These are phyloP conservation scores for Gryganskiella cystojenkinii DNA, from an alignment of 192 early-diverging fungal species.

Conservation along the genomic window DNA sequence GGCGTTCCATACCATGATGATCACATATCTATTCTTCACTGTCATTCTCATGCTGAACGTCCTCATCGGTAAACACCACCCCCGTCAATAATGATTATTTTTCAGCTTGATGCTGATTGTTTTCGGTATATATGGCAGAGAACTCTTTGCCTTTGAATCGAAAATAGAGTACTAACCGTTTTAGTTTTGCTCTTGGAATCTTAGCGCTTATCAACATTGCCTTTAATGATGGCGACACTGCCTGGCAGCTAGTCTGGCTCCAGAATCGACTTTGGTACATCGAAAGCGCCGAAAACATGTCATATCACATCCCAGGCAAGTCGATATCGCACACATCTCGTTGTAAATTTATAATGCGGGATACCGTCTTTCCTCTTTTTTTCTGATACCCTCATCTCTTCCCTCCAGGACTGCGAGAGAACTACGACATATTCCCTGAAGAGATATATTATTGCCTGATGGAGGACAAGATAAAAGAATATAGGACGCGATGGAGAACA, in stretches of 20 bases:
- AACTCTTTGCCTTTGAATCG: no score
- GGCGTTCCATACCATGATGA: constrained; percentile 24
- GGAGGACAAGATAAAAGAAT: not conserved
- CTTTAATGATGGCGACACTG: constrained; percentile 3
- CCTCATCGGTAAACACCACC: constrained; percentile 39
- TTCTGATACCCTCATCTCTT: no score
- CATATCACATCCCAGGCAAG: constrained; percentile 10
- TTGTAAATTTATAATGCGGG: no score
- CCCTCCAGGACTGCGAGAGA: constrained; percentile 3
- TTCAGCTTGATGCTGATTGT: no score
- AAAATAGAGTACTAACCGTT: no score
- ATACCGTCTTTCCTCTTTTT: not conserved
- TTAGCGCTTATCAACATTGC: constrained; percentile 10
- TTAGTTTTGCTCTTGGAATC: no score
- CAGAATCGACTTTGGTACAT: not conserved
- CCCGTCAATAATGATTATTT: no score
- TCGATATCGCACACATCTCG: not conserved
- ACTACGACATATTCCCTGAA: constrained; percentile 3
- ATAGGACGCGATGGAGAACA: not conserved
- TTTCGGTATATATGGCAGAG: no score
- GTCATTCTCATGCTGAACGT: constrained; percentile 34
- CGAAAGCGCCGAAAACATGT: constrained; percentile 12
- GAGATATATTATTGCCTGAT: constrained; percentile 7
- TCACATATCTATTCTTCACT: constrained; percentile 34
- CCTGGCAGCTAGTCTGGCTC: constrained; percentile 9